A percentile compares a stretch with the other conserved stretches of the same genome.
Conservation (phyloP, 2,329 filamentous ascomycete species). For the Tolypocladium tundrense region DNA sequence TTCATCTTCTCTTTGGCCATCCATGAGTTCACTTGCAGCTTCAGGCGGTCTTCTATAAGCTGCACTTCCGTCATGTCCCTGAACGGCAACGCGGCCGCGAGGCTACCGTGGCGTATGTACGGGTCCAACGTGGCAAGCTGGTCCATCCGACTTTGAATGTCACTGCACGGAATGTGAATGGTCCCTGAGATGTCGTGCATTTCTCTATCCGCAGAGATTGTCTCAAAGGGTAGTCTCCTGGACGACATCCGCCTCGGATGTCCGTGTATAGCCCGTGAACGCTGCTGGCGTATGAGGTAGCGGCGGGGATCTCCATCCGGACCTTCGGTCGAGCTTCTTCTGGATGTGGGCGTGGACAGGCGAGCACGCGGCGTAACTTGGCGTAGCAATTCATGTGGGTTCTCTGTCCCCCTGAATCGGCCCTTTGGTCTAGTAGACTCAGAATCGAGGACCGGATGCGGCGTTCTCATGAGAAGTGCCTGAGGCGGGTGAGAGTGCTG, state of each 20-base stretch:
- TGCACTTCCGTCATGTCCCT: conserved; percentile 13
- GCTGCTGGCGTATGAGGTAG: conserved; percentile 10
- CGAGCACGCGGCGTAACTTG: neutral
- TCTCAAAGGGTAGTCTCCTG: conserved; percentile 15
- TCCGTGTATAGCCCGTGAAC: conserved; percentile 7
- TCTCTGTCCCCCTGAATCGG: neutral
- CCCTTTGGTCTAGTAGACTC: neutral
- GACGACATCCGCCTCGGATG: conserved; percentile 11
- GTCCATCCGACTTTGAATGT: conserved; percentile 5
- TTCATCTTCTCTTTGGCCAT: conserved; percentile 3
- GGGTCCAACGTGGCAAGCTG: conserved; percentile 5
- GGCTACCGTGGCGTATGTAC: conserved; percentile 1
- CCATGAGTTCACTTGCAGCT: conserved; percentile 12
- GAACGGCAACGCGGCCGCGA: conserved; percentile 9
- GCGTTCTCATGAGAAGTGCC: conserved; percentile 2
- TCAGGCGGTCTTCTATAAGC: conserved; percentile 11
- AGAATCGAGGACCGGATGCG: neutral
- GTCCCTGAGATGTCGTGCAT: conserved; percentile 6
- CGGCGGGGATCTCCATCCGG: conserved; percentile 8
- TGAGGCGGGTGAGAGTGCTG: conserved; percentile 2
- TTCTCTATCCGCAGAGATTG: conserved; percentile 8
- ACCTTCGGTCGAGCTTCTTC: neutral
- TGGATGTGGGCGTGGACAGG: neutral
- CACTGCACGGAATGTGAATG: neutral
- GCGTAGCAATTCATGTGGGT: neutral